Conservation (phyloP, 225 moss, liverwort and hornwort genomes). For the Antitrichia curtipendula region DNA sequence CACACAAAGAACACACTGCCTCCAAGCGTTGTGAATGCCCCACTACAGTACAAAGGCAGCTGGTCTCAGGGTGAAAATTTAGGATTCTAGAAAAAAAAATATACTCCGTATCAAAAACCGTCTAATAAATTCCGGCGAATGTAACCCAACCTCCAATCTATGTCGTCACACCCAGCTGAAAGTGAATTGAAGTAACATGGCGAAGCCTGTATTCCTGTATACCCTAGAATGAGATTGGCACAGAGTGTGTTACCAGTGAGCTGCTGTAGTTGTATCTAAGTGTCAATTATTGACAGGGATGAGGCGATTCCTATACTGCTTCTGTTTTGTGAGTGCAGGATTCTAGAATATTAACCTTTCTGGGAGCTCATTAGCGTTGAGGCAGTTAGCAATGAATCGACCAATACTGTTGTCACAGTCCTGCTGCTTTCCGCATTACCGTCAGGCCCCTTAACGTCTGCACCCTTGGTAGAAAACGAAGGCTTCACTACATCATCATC, state of each 20-base stretch:
- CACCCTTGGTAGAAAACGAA: neutral
- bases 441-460: neutral
- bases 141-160: neutral
- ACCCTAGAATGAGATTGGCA: neutral
- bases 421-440: neutral
- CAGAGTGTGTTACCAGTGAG: neutral
- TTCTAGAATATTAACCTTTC: constrained; percentile 11
- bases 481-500: neutral
- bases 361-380: constrained; percentile 37
- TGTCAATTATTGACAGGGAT: neutral
- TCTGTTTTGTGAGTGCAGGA: neutral
- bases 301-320: neutral
- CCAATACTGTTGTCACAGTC: constrained; percentile 30
- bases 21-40: neutral
- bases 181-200: neutral
- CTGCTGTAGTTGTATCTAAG: neutral
- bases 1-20: neutral
- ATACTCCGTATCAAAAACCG: no score
- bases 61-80: neutral
- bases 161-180: neutral
- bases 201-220: neutral
- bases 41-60: neutral
- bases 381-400: constrained; percentile 41
- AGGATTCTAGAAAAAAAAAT: neutral
- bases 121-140: neutral